Conservation (phyloP, 306 rosid species). For the Hippophae tibetana region DNA sequence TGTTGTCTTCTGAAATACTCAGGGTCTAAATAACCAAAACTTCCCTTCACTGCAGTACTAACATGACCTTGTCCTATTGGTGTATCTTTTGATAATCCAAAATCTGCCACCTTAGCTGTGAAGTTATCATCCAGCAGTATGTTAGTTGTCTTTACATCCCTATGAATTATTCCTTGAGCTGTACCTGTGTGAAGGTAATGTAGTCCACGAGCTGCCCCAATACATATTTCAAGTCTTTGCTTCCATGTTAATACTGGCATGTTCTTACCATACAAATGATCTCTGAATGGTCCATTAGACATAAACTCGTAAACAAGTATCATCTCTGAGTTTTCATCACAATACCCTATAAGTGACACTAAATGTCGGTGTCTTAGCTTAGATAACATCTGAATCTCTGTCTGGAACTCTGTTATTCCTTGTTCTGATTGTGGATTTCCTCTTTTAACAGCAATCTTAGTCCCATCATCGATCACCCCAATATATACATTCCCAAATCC, state of each 20-base stretch:
- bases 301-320: conserved; percentile 43
- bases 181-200: conserved; percentile 50
- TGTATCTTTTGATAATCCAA: conserved; percentile 36
- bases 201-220: conserved; percentile 43
- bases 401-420: conserved; percentile 43
- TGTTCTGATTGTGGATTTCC: conserved; percentile 45
- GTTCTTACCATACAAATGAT: conserved; percentile 40
- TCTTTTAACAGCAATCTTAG: conserved; percentile 36
- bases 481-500: conserved; percentile 45
- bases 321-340: conserved; percentile 47
- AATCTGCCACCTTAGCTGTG: conserved; percentile 45
- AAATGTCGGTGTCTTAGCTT: conserved; percentile 45
- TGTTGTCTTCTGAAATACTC: conserved; percentile 45
- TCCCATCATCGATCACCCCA: conserved; percentile 33
- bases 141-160: conserved; percentile 45
- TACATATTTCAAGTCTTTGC: conserved; percentile 36
- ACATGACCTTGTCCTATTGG: conserved; percentile 42
- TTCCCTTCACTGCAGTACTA: conserved; percentile 43
- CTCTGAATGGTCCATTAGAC: conserved; percentile 51
- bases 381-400: conserved; percentile 47
- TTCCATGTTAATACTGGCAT: conserved; percentile 32
- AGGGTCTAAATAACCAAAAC: conserved; percentile 46
- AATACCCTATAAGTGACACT: conserved; percentile 43
- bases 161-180: conserved; percentile 42
- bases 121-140: conserved; percentile 36